Conservation (phyloP, 83 land plant genomes). For the Thuja plicata region DNA sequence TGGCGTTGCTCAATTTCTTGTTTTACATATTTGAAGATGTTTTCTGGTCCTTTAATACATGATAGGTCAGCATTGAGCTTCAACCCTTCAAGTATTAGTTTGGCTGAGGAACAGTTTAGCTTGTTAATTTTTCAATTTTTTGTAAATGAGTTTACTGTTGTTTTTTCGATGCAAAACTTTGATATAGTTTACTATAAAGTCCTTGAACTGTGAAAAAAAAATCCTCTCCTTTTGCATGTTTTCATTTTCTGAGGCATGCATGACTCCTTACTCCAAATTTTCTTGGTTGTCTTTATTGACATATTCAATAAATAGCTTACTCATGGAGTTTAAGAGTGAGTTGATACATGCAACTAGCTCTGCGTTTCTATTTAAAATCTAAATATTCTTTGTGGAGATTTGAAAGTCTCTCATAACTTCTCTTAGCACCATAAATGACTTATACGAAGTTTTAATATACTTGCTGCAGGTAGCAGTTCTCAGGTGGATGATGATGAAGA, state of each 20-base stretch:
- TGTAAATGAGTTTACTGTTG: no score
- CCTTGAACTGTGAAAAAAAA: no score
- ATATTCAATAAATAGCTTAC: background rate
- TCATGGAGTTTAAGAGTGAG: background rate
- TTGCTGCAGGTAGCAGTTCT: constrained; percentile 33
- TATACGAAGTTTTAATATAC: background rate
- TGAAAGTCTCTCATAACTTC: background rate
- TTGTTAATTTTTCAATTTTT: no score
- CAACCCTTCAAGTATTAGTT: no score
- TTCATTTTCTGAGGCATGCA: background rate
- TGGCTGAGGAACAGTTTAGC: no score
- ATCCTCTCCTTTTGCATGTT: background rate
- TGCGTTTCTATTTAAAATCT: background rate
- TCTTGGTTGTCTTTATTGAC: background rate
- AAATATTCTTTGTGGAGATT: background rate
- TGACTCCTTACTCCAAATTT: background rate
- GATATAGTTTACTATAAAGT: no score
- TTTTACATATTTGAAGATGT: no score
- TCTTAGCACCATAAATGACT: background rate
- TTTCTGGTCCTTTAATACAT: no score
- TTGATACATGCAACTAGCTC: background rate
- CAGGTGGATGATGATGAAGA: constrained; percentile 50
- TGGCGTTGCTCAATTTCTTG: no score
- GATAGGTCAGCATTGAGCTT: no score
- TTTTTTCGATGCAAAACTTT: no score